phyloP scores from a whole-genome alignment of 2,329 filamentous ascomycete genomes.

The Fusarium torulosum region DNA sequence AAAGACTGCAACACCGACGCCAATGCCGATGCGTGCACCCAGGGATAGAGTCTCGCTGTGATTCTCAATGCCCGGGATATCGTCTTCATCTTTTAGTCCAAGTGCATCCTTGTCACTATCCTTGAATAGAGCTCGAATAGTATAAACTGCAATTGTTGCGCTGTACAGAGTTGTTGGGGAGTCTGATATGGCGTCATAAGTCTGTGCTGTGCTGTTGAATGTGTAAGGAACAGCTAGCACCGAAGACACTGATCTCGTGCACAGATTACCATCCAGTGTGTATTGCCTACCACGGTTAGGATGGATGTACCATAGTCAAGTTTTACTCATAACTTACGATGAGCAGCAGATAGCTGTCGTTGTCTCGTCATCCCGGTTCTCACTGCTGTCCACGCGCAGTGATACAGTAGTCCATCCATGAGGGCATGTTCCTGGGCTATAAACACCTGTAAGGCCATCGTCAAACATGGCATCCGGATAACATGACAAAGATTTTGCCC shows the following conservation, averaged over 20 bases:
- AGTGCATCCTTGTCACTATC: conserved; percentile 53
- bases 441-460: conserved; percentile 54
- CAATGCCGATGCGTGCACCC: conserved; percentile 53
- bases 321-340: conserved; percentile 52
- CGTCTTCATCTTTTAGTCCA: conserved; percentile 52
- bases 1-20: conserved; percentile 50
- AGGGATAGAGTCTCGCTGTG: conserved; percentile 44
- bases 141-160: conserved; percentile 55
- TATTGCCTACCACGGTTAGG: conserved; percentile 52
- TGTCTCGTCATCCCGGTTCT: conserved; percentile 48
- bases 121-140: conserved; percentile 55
- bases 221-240: conserved; percentile 55
- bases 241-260: conserved; percentile 53
- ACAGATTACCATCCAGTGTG: conserved; percentile 51
- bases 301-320: neutral
- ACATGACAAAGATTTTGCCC: conserved; percentile 55
- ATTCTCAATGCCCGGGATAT: conserved; percentile 43
- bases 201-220: conserved; percentile 53
- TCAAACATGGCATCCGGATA: conserved; percentile 58
- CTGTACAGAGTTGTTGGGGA: conserved; percentile 55
- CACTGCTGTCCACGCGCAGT: conserved; percentile 49
- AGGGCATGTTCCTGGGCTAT: conserved; percentile 57
- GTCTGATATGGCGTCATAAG: conserved; percentile 52
- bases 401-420: conserved; percentile 57
- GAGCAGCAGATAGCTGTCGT: conserved; percentile 58